phyloP scores from a whole-genome alignment of 495 filamentous ascomycete species.

The Lepraria neglecta region DNA sequence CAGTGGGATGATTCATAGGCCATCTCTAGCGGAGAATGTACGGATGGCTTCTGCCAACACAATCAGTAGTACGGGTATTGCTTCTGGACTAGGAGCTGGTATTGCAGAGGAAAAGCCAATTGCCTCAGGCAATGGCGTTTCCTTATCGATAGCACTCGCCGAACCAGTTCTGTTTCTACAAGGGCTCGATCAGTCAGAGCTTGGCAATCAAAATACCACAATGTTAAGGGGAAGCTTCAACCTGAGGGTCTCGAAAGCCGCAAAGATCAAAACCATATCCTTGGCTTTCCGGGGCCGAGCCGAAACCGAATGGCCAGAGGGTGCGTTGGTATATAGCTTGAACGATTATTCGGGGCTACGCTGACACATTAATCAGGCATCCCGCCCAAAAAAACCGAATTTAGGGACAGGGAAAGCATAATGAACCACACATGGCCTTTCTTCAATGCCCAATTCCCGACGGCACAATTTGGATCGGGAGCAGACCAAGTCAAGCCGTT shows the following conservation, averaged over 20 bases:
- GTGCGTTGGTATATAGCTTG: constrained; percentile 37
- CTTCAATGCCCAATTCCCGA: constrained; percentile 66
- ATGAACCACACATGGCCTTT: constrained; percentile 74
- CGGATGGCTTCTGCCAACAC: constrained; percentile 27
- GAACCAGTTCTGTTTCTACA: constrained; percentile 87
- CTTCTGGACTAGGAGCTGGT: constrained; percentile 9
- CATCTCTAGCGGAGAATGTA: constrained; percentile 30
- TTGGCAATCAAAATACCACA: constrained; percentile 62
- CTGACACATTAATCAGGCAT: constrained; percentile 52
- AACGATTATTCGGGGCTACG: not conserved
- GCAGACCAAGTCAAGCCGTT: constrained; percentile 53
- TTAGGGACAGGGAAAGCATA: constrained; percentile 72
- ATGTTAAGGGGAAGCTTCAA: constrained; percentile 81
- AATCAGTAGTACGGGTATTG: constrained; percentile 33
- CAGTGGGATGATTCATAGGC: constrained; percentile 35
- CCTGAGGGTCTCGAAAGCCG: constrained; percentile 76
- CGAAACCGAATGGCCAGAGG: constrained; percentile 95
- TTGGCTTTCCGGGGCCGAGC: constrained; percentile 80
- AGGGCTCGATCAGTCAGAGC: constrained; percentile 80
- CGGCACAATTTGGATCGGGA: constrained; percentile 57
- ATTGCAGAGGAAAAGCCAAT: constrained; percentile 59
- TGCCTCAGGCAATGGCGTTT: constrained; percentile 64
- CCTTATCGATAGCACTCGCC: constrained; percentile 68
- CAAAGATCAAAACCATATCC: constrained; percentile 91
- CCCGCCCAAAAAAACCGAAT: constrained; percentile 77